phyloP scores from a whole-genome alignment of 331 rosid species.

The Arachis monticola region DNA sequence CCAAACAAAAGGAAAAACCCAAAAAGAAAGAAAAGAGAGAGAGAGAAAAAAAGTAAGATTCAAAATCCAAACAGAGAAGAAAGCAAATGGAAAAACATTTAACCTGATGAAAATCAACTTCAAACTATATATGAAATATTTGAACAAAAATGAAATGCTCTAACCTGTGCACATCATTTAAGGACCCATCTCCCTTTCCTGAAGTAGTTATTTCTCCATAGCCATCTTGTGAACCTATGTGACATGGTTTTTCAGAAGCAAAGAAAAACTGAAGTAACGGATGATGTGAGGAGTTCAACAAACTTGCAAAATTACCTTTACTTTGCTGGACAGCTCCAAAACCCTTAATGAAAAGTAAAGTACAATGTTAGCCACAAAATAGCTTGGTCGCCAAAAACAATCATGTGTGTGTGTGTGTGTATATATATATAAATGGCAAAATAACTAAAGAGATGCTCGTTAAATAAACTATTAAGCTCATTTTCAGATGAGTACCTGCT shows the following conservation, averaged over 20 bases:
- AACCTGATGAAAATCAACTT: conserved; percentile 10
- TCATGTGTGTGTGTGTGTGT: too few species aligned
- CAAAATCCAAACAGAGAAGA: neutral
- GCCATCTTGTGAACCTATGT: conserved; percentile 53
- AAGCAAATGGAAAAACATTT: conserved; percentile 14
- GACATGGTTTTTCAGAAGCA: conserved; percentile 37
- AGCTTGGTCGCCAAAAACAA: neutral
- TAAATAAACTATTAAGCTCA: conserved; percentile 33
- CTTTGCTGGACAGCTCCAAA: conserved; percentile 47
- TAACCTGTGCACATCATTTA: conserved; percentile 56
- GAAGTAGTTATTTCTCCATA: conserved; percentile 40
- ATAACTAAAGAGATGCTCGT: neutral
- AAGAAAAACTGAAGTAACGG: conserved; percentile 10
- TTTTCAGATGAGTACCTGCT: conserved; percentile 58
- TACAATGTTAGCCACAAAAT: conserved; percentile 33
- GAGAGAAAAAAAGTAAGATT: neutral
- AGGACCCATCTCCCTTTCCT: conserved; percentile 43
- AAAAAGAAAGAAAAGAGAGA: neutral
- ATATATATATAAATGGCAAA: neutral
- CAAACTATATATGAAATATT: conserved; percentile 19
- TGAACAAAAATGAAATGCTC: conserved; percentile 39
- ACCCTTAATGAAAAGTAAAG: conserved; percentile 51
- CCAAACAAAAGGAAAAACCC: neutral
- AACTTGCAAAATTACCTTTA: conserved; percentile 43
- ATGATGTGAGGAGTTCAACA: neutral